Evolutionary conservation across 208 protist genomes (phyloP).

Genomic region (Leishmania turanica): DNA sequence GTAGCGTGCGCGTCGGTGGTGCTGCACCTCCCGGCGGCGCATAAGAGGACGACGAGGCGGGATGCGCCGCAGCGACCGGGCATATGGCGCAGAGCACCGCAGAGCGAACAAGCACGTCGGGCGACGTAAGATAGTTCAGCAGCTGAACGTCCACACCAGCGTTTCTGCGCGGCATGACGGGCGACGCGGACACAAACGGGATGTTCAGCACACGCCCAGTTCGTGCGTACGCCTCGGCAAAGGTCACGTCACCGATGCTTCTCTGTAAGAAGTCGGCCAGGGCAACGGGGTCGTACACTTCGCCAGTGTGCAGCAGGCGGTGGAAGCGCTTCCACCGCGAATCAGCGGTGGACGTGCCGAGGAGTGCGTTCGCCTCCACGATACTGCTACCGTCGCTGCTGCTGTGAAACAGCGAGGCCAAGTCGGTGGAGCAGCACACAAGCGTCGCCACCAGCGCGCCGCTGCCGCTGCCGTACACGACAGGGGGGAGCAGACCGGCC

Average conservation of each 20-base stretch:
- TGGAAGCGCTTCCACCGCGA: constrained; percentile 20
- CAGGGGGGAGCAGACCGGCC: constrained; percentile 50
- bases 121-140: constrained; percentile 81
- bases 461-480: constrained; percentile 67
- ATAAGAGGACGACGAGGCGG: not conserved
- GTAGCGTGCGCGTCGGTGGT: constrained; percentile 14
- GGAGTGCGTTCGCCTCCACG: constrained; percentile 6
- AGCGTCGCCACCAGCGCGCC: constrained; percentile 71
- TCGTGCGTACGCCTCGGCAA: constrained; percentile 75
- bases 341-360: not conserved
- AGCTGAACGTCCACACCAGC: constrained; percentile 30
- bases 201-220: constrained; percentile 87
- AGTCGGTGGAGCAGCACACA: constrained; percentile 55
- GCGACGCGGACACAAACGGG: constrained; percentile 34
- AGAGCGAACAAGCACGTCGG: constrained; percentile 70
- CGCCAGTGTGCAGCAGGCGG: constrained; percentile 41
- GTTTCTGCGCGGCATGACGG: constrained; percentile 11
- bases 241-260: constrained; percentile 78
- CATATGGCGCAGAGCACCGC: constrained; percentile 43
- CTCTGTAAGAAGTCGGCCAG: constrained; percentile 55
- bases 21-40: not conserved
- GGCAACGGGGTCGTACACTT: constrained; percentile 58
- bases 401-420: constrained; percentile 16
- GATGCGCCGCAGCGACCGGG: not conserved
- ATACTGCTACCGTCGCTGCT: not conserved